Base-by-base conservation (phyloP, 805 yeast species). In the Kluyveromyces lactis region DNA sequence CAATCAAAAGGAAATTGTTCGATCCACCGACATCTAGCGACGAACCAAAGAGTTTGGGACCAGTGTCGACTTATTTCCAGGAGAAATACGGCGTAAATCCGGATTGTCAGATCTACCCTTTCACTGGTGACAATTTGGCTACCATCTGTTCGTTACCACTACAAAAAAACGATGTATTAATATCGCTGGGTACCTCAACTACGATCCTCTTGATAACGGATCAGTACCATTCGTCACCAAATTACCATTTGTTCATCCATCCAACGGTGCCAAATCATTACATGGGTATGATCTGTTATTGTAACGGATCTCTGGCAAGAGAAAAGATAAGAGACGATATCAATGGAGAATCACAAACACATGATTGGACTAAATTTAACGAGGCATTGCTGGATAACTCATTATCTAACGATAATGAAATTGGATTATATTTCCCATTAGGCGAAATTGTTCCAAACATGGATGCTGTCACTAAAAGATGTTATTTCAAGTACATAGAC, bases 211-310 rank as follows among this genome's bases (percentile, higher is more conserved):
- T 87, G 35, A 79, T 87, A 31, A 87, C 96, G 4, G 81, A 85
- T 43, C 71, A 76, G 41, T 87, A 79, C 55, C 69, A 69, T 15
- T 87, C 96, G 2, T 81, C 89, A 1, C 76, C 86, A 4, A 82
- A 80, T 49, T 87, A 86, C 56, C 96, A 87, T 55, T 60, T 86
- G 47, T 87, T 87, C 64, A 76, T 76, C 46, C 96, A 89, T 56
- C 96, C 97, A 7, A 81, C 94, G 0, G 73, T 83, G 45, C 73
- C 75, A 0, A 70, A 69, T 27, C 77, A 81, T 27, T 87, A 77
- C 57, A 89, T 87, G 96, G 95, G 94, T 17, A 87, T 87, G 97
- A 75, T 89, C 40, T 87, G 97, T 58, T 87, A 87, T 59, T 83
- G 94, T 54, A 87, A 87, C 57, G 96, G 97, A 0, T 74, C 95